A percentile compares a stretch with the other conserved stretches of the same genome.
Evolutionary conservation across 257 asterid genomes (phyloP).

Genomic region (Forsythia suspensa): DNA sequence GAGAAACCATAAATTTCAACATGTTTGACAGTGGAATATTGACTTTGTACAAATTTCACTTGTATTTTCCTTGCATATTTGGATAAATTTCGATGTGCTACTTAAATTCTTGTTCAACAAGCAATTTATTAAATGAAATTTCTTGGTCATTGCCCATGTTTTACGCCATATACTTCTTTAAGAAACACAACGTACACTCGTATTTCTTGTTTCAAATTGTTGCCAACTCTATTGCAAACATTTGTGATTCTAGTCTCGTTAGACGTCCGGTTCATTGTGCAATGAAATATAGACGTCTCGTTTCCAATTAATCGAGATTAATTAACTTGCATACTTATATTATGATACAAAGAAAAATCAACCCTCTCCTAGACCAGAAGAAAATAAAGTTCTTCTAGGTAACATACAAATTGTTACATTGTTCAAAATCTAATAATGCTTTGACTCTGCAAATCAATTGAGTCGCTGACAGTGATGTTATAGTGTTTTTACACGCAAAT

Average conservation of each 20-base stretch:
- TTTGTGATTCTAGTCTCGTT: background rate
- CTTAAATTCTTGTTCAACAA: too few relatives aligned
- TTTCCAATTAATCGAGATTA: too few relatives aligned
- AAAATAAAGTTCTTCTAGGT: background rate
- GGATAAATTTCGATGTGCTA: conserved; percentile 1
- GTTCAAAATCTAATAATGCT: background rate
- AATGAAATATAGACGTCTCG: too few relatives aligned
- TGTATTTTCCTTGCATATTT: background rate
- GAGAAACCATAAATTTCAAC: conserved; percentile 16
- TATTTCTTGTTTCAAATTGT: too few relatives aligned
- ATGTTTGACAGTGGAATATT: conserved; percentile 43
- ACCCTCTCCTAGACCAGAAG: background rate
- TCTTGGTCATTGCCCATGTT: too few relatives aligned
- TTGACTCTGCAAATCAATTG: background rate
- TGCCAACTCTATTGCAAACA: too few relatives aligned
- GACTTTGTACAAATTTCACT: conserved; percentile 23
- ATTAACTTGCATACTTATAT: background rate
- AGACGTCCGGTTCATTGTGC: background rate
- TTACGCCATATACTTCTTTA: too few relatives aligned
- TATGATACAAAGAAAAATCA: background rate
- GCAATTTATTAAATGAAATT: too few relatives aligned
- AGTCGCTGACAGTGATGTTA: background rate
- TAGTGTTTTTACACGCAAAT: background rate
- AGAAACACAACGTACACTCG: too few relatives aligned
- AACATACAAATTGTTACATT: background rate